phyloP scores from a whole-genome alignment of 2,329 filamentous ascomycete species.

The Fusarium decemcellulare region DNA sequence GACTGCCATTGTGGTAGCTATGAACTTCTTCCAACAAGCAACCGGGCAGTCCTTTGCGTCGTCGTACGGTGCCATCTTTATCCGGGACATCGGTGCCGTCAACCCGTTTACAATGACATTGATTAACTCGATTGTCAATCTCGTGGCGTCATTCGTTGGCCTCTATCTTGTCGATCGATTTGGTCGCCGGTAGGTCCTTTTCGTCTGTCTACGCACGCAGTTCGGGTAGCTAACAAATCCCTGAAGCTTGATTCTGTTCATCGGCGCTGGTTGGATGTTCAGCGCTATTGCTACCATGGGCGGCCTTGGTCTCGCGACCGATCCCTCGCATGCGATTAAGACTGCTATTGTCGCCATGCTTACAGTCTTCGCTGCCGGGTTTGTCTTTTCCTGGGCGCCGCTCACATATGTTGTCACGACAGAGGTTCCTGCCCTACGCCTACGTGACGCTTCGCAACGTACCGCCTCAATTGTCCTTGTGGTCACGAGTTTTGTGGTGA shows the following conservation, averaged over 20 bases:
- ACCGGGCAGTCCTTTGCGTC: background rate
- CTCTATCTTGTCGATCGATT: background rate
- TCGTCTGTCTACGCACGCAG: too few species aligned
- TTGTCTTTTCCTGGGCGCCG: background rate
- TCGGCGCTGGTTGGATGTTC: background rate
- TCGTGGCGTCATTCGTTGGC: background rate
- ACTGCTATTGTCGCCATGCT: background rate
- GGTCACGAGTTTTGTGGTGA: background rate
- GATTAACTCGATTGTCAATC: conserved; percentile 1
- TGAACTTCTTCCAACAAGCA: conserved; percentile 5
- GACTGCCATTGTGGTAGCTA: background rate
- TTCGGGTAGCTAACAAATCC: too few species aligned
- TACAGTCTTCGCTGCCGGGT: background rate
- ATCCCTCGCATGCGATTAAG: background rate
- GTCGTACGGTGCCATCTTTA: background rate
- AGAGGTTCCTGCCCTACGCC: background rate
- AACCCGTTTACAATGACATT: background rate
- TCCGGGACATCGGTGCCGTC: background rate
- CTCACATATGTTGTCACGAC: background rate
- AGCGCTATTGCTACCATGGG: background rate
- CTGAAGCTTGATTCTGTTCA: background rate
- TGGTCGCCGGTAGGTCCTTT: background rate
- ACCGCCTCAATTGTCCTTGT: background rate
- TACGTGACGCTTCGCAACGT: background rate
- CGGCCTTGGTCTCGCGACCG: background rate